Evolutionary conservation across 2,329 filamentous ascomycete genomes (phyloP), one percentile per base, ranked within the genome.

Genomic region (Aspergillus sp.): DNA sequence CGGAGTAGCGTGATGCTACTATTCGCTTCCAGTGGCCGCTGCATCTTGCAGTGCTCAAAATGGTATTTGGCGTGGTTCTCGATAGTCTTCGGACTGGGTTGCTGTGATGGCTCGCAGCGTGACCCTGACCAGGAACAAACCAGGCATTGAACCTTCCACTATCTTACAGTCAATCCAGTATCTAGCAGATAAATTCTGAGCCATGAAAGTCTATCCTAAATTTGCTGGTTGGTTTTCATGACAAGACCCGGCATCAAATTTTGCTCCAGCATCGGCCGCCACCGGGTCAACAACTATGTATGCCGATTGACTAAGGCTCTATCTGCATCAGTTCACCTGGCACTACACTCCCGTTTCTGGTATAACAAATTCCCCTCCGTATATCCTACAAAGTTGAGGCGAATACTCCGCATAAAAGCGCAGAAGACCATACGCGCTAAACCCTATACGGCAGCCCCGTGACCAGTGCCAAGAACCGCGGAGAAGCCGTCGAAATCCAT

Each of bases 401-500:
- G 11, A 36, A 36, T 36, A 4, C 26, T 9, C 7, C 26, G 7
- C 1, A 29, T 29, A 9, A 29, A 29, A 29, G 26, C 1, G 36
- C 36, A n/a, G 6, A 42, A 3, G 16, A n/a, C 16, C 5, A 9
- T n/a, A 6, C 6, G 6, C 36, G 36, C 36, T 42, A 42, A 42
- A 6, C 36, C 36, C 36, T 5, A 42, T 42, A 42, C 16, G 16
- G 36, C 36, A n/a, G 5, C 36, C 36, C 36, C 36, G 36, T 42
- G 36, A 42, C 36, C 16, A 2, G 36, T 2, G 36, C 36, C 36
- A 42, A 42, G 36, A 42, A 5, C 4, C 16, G 32, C 58, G 59
- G 58, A 50, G 56, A 55, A 29, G 54, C 49, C 51, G 59, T 59
- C 60, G 56, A 53, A 24, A 57, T 29, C 24, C 29, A 53, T 14